phyloP scores from a whole-genome alignment of 1,284 basidiomycete species.

The Chondrostereum purpureum region DNA sequence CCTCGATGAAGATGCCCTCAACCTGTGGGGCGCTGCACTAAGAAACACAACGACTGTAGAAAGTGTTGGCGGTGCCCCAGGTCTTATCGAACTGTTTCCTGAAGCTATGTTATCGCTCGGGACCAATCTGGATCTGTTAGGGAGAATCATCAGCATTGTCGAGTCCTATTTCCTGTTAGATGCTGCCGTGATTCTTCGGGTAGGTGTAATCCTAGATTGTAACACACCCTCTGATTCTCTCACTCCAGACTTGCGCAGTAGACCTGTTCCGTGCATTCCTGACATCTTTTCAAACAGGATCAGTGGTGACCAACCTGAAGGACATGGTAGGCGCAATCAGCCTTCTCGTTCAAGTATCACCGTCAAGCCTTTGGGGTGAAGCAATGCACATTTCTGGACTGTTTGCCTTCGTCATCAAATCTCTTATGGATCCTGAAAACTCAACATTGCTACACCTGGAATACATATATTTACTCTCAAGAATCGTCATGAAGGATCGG shows the following conservation, averaged over 20 bases:
- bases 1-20: constrained; percentile 75
- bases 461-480: constrained; percentile 61
- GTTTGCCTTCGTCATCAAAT: constrained; percentile 52
- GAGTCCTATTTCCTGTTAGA: constrained; percentile 81
- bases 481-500: constrained; percentile 58
- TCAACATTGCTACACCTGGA: constrained; percentile 54
- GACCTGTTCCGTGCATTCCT: constrained; percentile 53
- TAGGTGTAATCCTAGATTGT: constrained; percentile 23
- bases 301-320: constrained; percentile 47
- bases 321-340: constrained; percentile 49
- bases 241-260: constrained; percentile 40
- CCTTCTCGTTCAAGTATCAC: constrained; percentile 55
- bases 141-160: constrained; percentile 61
- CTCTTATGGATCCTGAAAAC: constrained; percentile 58
- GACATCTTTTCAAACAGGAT: constrained; percentile 40
- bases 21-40: constrained; percentile 71
- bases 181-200: constrained; percentile 61
- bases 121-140: constrained; percentile 71
- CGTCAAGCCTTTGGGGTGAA: constrained; percentile 60
- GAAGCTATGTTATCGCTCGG: constrained; percentile 54
- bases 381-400: constrained; percentile 65
- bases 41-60: constrained; percentile 60
- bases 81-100: constrained; percentile 67
- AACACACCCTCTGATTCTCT: constrained; percentile 4
- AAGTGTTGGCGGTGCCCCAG: constrained; percentile 38